phyloP scores from a whole-genome alignment of 1,284 basidiomycete genomes.

The Pseudozyma pruni region DNA sequence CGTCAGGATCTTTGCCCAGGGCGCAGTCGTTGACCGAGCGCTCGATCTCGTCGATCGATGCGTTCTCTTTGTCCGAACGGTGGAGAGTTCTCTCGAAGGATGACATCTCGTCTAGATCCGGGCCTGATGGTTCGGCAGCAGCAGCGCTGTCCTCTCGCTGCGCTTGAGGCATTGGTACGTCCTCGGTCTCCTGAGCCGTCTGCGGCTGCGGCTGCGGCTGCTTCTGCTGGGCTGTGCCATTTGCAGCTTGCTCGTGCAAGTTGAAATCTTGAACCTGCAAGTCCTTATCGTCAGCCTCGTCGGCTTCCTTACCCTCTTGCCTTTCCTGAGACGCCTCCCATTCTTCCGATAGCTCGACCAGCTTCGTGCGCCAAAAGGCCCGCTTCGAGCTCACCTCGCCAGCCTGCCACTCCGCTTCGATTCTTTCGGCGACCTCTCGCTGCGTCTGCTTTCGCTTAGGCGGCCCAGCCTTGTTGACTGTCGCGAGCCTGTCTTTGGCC shows the following conservation, averaged over 20 bases:
- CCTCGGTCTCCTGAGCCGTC: neutral
- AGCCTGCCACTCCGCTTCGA: constrained; percentile 31
- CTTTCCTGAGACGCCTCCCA: constrained; percentile 33
- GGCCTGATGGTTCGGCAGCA: too few species aligned
- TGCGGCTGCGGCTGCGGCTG: constrained; percentile 3
- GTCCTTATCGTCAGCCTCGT: constrained; percentile 10
- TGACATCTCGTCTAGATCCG: neutral
- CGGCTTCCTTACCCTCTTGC: constrained; percentile 3
- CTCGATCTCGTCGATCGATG: constrained; percentile 4
- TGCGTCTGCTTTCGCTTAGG: neutral
- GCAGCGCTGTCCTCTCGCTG: neutral
- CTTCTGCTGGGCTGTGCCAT: neutral
- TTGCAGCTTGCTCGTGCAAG: neutral
- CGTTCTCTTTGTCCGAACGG: neutral
- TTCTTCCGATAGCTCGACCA: constrained; percentile 21
- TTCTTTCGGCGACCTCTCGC: constrained; percentile 1
- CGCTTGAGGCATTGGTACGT: constrained; percentile 6
- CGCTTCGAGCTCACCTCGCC: constrained; percentile 40
- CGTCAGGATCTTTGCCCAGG: constrained; percentile 2
- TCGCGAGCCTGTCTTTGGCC: neutral
- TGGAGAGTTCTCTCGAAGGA: neutral
- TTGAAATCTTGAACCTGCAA: too few species aligned
- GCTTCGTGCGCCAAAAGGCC: constrained; percentile 17
- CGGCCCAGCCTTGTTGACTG: neutral
- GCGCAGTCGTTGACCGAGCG: constrained; percentile 3